Base-by-base conservation (phyloP, 2,329 filamentous ascomycete species). In the Lecanicillium sp. region DNA sequence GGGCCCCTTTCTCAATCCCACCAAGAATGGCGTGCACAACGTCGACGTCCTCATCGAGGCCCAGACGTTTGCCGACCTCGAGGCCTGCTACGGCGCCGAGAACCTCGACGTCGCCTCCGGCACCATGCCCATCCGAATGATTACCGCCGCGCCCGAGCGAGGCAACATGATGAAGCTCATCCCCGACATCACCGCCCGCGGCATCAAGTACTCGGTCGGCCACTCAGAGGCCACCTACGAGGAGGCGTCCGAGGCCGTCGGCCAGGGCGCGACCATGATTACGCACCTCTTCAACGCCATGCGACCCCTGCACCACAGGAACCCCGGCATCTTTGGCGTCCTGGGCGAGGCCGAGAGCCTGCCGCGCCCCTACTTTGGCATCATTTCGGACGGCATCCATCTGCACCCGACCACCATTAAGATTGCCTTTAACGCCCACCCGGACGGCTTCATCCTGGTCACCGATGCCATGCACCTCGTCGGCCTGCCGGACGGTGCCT, bases 201-300 rank as follows among this genome's bases (percentile, higher is more conserved):
- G 76, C 43, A 88, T 94, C 52, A 69, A 84, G 49, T 87, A 79
- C 60, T 84, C 85, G 2, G 83, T 94, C 46, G 88, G 88, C 7
- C 88, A 95, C 62, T 87, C 87, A 0, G 86, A 94, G 58, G 84
- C 87, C 12, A 87, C 84, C 0, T 94, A 90, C 56, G 86, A 94
- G 59, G 73, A 90, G 55, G 87, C 85, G 1, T 78, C 81, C 4
- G 63, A 67, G 4, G 84, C 85, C 15, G 74, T 92, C 4, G 68
- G 66, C n/a, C 72, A 79, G 6, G 88, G 88, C 37, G 86, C 85
- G 2, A 84, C 76, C 35, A 94, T 94, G 86, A 84, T 95, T 48
- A 95, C 88, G 0, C 88, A 95, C 54, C 71, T 95, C 2, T 95
- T 94, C 75, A 95, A 95, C 58, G 88, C 88, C 18, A 95, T 95